Conservation (phyloP, 2,329 filamentous ascomycete genomes). For the Cryphonectria carpinicola region DNA sequence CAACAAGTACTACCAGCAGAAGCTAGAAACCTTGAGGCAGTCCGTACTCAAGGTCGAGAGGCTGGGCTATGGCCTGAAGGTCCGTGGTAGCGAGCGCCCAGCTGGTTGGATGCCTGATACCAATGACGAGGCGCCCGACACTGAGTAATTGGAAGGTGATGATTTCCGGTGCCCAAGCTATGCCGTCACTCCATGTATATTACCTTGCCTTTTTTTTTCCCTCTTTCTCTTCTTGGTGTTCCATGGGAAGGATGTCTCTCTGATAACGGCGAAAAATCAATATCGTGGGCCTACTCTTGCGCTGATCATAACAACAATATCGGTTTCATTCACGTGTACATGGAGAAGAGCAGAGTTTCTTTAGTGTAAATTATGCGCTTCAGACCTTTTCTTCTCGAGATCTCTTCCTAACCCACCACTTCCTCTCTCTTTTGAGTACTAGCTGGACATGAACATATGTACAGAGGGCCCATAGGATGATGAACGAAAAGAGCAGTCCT, state of each 20-base stretch:
- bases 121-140: constrained; percentile 35
- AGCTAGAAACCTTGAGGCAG: constrained; percentile 82
- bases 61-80: constrained; percentile 83
- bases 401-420: constrained; percentile 25
- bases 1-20: constrained; percentile 68
- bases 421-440: constrained; percentile 21
- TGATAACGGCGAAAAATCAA: neutral
- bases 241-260: neutral
- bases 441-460: constrained; percentile 20
- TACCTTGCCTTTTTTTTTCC: neutral
- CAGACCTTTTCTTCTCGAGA: constrained; percentile 15
- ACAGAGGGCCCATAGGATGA: constrained; percentile 19
- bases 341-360: neutral
- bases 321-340: too few relatives aligned
- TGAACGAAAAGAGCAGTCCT: constrained; percentile 21
- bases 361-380: neutral
- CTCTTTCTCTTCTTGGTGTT: too few relatives aligned
- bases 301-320: too few relatives aligned
- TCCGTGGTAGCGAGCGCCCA: constrained; percentile 85
- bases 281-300: neutral
- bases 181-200: neutral
- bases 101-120: constrained; percentile 91
- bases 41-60: constrained; percentile 95
- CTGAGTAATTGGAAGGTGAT: constrained; percentile 6
- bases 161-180: neutral